Conservation (phyloP, 257 asterid genomes). For the Fraxinus cuspidata region DNA sequence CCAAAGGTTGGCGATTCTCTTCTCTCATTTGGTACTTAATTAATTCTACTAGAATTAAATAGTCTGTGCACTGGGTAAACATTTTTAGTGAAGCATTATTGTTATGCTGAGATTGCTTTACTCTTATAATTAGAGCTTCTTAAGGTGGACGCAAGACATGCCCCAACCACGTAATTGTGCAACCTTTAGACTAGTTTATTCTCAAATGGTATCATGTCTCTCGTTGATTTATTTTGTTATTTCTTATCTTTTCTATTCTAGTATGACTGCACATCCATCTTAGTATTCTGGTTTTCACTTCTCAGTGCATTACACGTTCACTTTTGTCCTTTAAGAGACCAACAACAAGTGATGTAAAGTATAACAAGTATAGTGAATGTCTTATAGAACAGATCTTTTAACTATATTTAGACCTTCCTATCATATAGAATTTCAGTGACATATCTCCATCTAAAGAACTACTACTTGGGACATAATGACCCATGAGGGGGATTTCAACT, state of each 20-base stretch:
- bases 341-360: neutral
- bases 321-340: neutral
- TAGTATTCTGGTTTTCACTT: neutral
- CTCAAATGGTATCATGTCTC: neutral
- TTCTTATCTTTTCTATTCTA: neutral
- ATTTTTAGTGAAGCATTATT: neutral
- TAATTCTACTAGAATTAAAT: neutral
- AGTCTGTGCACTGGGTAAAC: neutral
- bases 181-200: neutral
- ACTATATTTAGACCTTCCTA: neutral
- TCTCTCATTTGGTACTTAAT: constrained; percentile 11
- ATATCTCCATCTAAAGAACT: neutral
- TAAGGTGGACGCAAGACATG: neutral
- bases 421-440: neutral
- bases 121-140: neutral
- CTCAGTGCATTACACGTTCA: neutral
- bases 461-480: neutral
- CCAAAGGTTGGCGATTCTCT: constrained; percentile 53
- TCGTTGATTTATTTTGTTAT: neutral
- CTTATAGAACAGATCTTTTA: neutral
- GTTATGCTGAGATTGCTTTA: neutral
- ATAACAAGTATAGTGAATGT: neutral
- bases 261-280: neutral
- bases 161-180: neutral
- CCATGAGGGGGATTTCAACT: neutral